Conservation (phyloP, 1,284 basidiomycete genomes). For the Cryptococcus wingfieldii region DNA sequence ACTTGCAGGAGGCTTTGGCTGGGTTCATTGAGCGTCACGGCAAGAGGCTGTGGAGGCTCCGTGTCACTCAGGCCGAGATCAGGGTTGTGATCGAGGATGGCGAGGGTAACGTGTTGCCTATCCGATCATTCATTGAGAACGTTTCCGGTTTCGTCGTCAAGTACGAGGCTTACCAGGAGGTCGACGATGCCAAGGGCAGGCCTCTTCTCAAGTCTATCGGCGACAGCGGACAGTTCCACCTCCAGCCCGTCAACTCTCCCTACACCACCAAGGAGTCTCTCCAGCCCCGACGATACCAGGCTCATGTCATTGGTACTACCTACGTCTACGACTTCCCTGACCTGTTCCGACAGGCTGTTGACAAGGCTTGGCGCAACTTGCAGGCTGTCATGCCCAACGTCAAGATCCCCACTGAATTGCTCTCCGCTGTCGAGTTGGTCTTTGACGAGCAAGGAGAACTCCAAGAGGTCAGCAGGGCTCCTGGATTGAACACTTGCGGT, state of each 20-base stretch:
- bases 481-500: constrained; percentile 91
- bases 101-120: constrained; percentile 87
- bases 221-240: constrained; percentile 78
- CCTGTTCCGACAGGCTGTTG: constrained; percentile 92
- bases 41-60: constrained; percentile 94
- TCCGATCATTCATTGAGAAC: constrained; percentile 97
- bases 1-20: constrained; percentile 89
- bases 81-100: constrained; percentile 88
- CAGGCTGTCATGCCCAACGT: constrained; percentile 63
- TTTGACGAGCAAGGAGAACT: constrained; percentile 88
- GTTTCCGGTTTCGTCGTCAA: constrained; percentile 98
- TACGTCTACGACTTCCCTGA: constrained; percentile 99
- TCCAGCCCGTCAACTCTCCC: constrained; percentile 84
- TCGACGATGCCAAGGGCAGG: constrained; percentile 89
- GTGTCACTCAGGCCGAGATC: constrained; percentile 95
- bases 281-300: constrained; percentile 97
- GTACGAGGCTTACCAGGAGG: constrained; percentile 98
- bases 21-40: constrained; percentile 98
- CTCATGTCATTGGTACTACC: constrained; percentile 97
- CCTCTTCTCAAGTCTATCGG: constrained; percentile 95
- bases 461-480: constrained; percentile 80
- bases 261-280: constrained; percentile 99
- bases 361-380: constrained; percentile 83
- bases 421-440: constrained; percentile 86
- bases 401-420: constrained; percentile 67